A percentile compares a stretch with the other conserved stretches of the same genome.
Evolutionary conservation across 306 rosid species (phyloP).

Genomic region (Lagenaria siceraria): DNA sequence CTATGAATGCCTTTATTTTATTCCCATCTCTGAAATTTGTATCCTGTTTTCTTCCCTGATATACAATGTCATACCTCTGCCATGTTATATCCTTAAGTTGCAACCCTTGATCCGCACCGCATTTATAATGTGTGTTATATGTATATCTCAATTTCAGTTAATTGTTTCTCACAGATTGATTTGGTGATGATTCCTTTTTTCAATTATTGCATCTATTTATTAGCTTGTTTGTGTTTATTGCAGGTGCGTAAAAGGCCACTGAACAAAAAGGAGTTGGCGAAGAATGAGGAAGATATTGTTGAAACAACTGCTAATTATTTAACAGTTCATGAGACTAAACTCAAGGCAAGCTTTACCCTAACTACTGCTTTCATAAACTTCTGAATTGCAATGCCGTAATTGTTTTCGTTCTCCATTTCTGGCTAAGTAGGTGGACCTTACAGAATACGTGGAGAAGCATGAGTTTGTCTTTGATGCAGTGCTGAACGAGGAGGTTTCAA

Average conservation of each 20-base stretch:
- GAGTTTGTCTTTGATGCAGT: conserved; percentile 98
- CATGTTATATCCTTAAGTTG: background rate
- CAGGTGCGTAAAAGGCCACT: conserved; percentile 99
- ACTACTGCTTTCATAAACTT: background rate
- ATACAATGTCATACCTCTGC: background rate
- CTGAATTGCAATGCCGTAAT: background rate
- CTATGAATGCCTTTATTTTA: background rate
- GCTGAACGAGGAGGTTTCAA: conserved; percentile 89
- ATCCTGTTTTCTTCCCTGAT: background rate
- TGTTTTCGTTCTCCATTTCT: background rate
- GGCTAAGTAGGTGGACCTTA: conserved; percentile 80
- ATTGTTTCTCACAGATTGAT: background rate
- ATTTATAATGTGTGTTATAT: background rate
- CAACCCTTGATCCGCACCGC: background rate
- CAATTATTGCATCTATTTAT: background rate
- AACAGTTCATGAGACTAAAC: conserved; percentile 91
- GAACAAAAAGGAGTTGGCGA: conserved; percentile 81
- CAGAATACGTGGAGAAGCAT: conserved; percentile 85
- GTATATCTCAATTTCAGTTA: background rate
- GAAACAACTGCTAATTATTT: conserved; percentile 66
- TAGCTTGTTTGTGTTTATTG: conserved; percentile 11
- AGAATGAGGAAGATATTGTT: conserved; percentile 90
- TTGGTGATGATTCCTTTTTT: background rate
- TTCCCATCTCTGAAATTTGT: background rate
- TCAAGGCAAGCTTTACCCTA: conserved; percentile 43